Base-by-base conservation (phyloP, 768 basidiomycete species). In the Strobilomyces echinocephalus region DNA sequence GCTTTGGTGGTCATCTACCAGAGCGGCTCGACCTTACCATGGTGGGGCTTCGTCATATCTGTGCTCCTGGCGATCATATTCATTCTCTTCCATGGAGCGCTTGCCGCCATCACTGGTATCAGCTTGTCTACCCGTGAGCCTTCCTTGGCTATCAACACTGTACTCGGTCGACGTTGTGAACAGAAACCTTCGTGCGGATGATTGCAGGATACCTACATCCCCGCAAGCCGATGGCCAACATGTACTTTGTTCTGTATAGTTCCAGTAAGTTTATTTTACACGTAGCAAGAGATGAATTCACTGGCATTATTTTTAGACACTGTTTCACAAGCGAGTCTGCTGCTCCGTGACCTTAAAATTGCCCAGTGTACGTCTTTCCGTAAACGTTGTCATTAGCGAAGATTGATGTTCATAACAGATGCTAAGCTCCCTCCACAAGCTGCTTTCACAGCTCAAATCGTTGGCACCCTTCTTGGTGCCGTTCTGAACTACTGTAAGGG, bases 371-470 rank as follows among this genome's bases (percentile, higher is more conserved):
- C 3, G 53, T 35, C 16, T 46, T 36, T 3, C 3, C 5, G 2
- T 20, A 7, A 15, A 28, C 45, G 14, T 4, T 36, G 3, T 18
- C 5, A 33, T 66, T 63, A 73, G 71, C 33, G 75, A 76, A 62
- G 72, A 77, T 60, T 75, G 8, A 59, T 38, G 1, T 11, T 46
- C 5, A n/a, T 26, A 1, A 46, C 36, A 69, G 68, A 70, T 50
- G 55, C 76, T 21, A 85, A 85, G 69, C 74, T 86, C 39, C 81
- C 84, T 35, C 84, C 84, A 42, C 80, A 83, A 9, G 77, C 78
- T 33, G 80, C 84, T 3, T 85, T 87, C 66, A 73, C 76, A 18
- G 80, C 81, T 8, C 83, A 85, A 61, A 74, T 72, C 31, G 49
- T 76, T 43, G 83, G 85, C 1, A 79, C 82, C 7, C 66, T 86